phyloP scores from a whole-genome alignment of 1,284 basidiomycete genomes.

The Thecaphora thlaspeos region DNA sequence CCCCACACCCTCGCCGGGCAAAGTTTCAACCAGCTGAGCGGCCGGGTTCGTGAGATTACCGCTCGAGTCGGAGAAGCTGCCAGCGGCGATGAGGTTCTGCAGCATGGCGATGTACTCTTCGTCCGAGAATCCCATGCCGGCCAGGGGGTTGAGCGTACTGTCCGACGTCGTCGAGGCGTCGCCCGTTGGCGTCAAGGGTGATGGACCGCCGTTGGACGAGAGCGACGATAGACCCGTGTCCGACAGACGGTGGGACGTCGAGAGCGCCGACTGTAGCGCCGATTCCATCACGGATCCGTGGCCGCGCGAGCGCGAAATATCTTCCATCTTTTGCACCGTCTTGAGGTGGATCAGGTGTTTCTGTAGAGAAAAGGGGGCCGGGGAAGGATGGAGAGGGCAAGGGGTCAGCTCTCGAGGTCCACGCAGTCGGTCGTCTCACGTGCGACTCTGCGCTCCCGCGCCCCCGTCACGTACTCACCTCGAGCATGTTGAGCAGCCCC shows the following conservation, averaged over 20 bases:
- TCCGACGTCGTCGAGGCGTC: not conserved
- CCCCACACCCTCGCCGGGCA: too few relatives aligned
- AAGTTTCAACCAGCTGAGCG: too few relatives aligned
- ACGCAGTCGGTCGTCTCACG: too few relatives aligned
- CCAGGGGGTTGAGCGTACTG: slow-evolving; percentile 38
- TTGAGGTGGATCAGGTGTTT: slow-evolving; percentile 93
- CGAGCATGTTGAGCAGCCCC: slow-evolving; percentile 83
- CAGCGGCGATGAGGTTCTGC: slow-evolving; percentile 48
- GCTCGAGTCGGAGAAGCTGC: slow-evolving; percentile 31
- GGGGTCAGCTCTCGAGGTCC: too few relatives aligned
- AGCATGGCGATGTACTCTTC: slow-evolving; percentile 53
- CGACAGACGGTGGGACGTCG: slow-evolving; percentile 3
- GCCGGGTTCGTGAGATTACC: slow-evolving; percentile 1
- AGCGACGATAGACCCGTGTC: not conserved
- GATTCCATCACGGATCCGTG: slow-evolving; percentile 16
- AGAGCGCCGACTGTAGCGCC: slow-evolving; percentile 2
- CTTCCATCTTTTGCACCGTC: slow-evolving; percentile 68
- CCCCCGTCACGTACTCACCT: slow-evolving; percentile 62
- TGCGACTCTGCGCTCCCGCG: too few relatives aligned
- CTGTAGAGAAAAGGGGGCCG: slow-evolving; percentile 44
- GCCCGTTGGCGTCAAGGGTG: not conserved
- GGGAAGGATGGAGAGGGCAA: too few relatives aligned
- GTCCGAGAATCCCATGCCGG: slow-evolving; percentile 51
- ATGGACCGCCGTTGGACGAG: too few relatives aligned
- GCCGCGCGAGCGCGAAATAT: slow-evolving; percentile 29